phyloP scores from a whole-genome alignment of 2,329 filamentous ascomycete species.

The Claviceps sp. region DNA sequence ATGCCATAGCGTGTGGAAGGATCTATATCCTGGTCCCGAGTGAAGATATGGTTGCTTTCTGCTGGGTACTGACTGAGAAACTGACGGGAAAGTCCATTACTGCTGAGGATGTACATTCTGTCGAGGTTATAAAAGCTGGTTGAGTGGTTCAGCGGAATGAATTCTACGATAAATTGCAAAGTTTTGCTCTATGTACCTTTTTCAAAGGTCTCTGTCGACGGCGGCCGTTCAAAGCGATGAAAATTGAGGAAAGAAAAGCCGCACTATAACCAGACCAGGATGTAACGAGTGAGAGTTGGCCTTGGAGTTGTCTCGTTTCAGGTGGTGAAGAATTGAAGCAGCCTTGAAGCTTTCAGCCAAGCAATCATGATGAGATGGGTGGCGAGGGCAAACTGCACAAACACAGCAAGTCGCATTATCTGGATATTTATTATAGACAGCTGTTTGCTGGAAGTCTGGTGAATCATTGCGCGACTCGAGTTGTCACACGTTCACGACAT shows the following conservation, averaged over 20 bases:
- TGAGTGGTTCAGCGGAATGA: neutral
- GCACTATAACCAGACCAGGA: neutral
- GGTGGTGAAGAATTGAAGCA: neutral
- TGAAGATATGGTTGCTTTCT: neutral
- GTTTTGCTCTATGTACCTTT: neutral
- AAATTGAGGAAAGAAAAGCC: neutral
- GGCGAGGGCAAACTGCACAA: neutral
- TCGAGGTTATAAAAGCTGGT: neutral
- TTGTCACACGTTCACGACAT: neutral
- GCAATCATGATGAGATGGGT: neutral
- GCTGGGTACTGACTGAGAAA: neutral
- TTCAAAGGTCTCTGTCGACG: neutral
- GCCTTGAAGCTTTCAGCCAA: neutral
- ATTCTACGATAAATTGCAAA: neutral
- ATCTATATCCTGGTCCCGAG: conserved; percentile 4
- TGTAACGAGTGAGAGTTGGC: neutral
- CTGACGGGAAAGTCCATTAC: neutral
- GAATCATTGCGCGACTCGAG: conserved; percentile 1
- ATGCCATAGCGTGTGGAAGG: conserved; percentile 5
- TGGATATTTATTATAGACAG: neutral
- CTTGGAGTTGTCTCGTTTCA: neutral
- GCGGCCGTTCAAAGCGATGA: neutral
- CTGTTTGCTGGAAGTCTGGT: conserved; percentile 1
- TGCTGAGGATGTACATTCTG: neutral
- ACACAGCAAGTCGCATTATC: neutral